A percentile compares a stretch with the other conserved stretches of the same genome.
Conservation (phyloP, 202 grass and related monocot species). For the Dendrocalamus latiflorus region DNA sequence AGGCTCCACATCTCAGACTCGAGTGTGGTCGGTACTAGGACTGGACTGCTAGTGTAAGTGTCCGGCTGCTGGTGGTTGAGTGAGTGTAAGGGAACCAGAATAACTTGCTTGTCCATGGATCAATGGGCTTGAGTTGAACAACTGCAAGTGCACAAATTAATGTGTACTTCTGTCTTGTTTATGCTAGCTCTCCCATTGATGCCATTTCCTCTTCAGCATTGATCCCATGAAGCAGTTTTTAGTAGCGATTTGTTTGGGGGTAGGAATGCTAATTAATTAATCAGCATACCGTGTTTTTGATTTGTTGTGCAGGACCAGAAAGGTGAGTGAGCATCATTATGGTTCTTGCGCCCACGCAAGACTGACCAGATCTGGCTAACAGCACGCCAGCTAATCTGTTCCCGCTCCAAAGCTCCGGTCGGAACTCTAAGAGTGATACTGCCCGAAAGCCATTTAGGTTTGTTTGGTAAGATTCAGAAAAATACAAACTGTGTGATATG, state of each 20-base stretch:
- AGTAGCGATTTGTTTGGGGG: not conserved
- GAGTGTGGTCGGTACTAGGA: not conserved
- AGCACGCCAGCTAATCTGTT: slow-evolving; percentile 3
- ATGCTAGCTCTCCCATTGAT: too few species aligned
- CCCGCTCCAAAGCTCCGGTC: too few species aligned
- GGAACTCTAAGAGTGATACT: not conserved
- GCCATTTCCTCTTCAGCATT: not conserved
- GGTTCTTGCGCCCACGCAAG: slow-evolving; percentile 21
- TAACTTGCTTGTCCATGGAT: slow-evolving; percentile 23
- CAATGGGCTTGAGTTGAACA: not conserved
- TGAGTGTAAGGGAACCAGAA: slow-evolving; percentile 9
- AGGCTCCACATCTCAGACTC: too few species aligned
- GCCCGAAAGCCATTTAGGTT: not conserved
- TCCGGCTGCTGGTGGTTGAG: too few species aligned
- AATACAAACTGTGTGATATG: not conserved
- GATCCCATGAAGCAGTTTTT: not conserved
- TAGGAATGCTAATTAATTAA: not conserved
- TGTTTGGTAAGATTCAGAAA: not conserved
- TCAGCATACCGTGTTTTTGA: not conserved
- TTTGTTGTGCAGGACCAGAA: not conserved
- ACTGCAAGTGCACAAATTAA: not conserved
- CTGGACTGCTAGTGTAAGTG: not conserved
- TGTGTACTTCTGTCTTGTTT: not conserved
- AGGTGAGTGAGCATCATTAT: slow-evolving; percentile 22
- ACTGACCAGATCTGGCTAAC: slow-evolving; percentile 33